phyloP scores from a whole-genome alignment of 208 protist species.

The Trypanosomatidae sp. region DNA sequence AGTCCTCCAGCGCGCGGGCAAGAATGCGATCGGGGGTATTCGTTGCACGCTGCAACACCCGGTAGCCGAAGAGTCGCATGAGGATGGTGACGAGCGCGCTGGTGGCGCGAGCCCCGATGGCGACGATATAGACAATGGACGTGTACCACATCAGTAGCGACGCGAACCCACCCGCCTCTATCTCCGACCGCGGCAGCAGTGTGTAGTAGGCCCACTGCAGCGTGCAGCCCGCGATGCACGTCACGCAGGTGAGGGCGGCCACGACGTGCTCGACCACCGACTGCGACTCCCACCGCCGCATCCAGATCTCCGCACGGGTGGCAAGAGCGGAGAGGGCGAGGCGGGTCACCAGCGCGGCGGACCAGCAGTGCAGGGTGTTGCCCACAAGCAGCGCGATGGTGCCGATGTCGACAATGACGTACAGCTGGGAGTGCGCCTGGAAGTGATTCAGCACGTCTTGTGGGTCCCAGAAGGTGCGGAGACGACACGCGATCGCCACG shows the following conservation, averaged over 20 bases:
- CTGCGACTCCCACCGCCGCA: slow-evolving; percentile 31
- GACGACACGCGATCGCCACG: slow-evolving; percentile 1
- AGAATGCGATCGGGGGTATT: too few relatives aligned
- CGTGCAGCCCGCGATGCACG: slow-evolving; percentile 15
- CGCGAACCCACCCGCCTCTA: slow-evolving; percentile 1
- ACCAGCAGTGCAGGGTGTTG: slow-evolving; percentile 33
- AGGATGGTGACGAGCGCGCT: slow-evolving; percentile 13
- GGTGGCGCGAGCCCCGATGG: slow-evolving; percentile 18
- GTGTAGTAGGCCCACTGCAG: slow-evolving; percentile 81
- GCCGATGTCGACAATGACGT: slow-evolving; percentile 17
- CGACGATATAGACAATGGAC: slow-evolving; percentile 38
- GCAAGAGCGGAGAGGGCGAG: slow-evolving; percentile 33
- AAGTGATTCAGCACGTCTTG: slow-evolving; percentile 15
- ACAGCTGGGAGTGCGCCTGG: slow-evolving; percentile 21
- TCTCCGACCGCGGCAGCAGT: slow-evolving; percentile 16
- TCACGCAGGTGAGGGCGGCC: not conserved
- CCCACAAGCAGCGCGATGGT: slow-evolving; percentile 29
- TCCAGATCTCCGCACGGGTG: slow-evolving; percentile 21
- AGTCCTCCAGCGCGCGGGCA: slow-evolving; percentile 34
- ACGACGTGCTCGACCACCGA: slow-evolving; percentile 16
- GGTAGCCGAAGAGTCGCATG: slow-evolving; percentile 35
- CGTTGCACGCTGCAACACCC: slow-evolving; percentile 15
- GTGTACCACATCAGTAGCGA: slow-evolving; percentile 50
- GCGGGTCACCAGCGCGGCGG: slow-evolving; percentile 25
- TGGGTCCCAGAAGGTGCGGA: slow-evolving; percentile 9